Evolutionary conservation across 768 basidiomycete genomes (phyloP).

Genomic region (Hysterangium stoloniferum): DNA sequence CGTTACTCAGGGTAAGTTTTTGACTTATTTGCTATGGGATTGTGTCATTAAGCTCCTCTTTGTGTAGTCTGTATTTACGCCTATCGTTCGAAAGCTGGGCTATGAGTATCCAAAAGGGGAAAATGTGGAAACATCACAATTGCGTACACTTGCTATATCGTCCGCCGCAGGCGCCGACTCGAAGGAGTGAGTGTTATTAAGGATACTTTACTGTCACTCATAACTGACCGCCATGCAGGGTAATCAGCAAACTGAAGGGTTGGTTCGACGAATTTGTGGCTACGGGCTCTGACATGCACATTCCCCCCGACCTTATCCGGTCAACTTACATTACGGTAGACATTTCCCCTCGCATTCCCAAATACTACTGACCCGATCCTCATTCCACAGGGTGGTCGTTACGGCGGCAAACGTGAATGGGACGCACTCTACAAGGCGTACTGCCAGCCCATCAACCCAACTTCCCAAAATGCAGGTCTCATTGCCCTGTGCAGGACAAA

Average conservation of each 20-base stretch:
- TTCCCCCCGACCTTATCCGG: constrained; percentile 72
- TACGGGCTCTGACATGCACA: constrained; percentile 65
- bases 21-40: background rate
- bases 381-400: constrained; percentile 48
- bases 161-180: constrained; percentile 43
- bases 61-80: constrained; percentile 40
- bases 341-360: background rate
- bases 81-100: constrained; percentile 71
- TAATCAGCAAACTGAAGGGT: constrained; percentile 60
- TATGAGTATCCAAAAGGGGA: constrained; percentile 67
- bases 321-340: constrained; percentile 44
- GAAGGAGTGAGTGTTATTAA: constrained; percentile 15
- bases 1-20: background rate
- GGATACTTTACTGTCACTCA: background rate
- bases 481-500: constrained; percentile 57
- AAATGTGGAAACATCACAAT: constrained; percentile 53
- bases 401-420: constrained; percentile 71
- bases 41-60: constrained; percentile 11
- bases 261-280: constrained; percentile 67
- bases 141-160: constrained; percentile 68
- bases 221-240: constrained; percentile 32
- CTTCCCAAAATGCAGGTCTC: constrained; percentile 65
- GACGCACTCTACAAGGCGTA: constrained; percentile 62
- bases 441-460: constrained; percentile 66
- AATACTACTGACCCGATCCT: background rate